These are phyloP conservation scores for Aspergillus asperescens DNA, from an alignment of 495 filamentous ascomycete genomes.

Conservation along the genomic window DNA sequence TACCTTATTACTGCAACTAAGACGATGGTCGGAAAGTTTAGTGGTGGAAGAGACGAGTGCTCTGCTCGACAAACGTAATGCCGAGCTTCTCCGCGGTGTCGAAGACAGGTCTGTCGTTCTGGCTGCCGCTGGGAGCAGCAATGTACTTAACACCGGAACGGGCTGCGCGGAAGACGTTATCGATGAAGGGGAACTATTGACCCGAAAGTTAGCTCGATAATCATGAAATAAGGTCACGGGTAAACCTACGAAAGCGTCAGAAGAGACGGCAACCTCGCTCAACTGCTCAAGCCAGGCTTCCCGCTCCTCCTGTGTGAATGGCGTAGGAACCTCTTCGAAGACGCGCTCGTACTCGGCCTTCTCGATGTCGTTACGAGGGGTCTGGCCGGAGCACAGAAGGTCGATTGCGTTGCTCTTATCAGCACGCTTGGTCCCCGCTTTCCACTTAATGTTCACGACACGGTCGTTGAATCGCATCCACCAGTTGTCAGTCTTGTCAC, in stretches of 20 bases:
- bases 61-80: conserved; percentile 88
- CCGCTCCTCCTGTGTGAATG: conserved; percentile 80
- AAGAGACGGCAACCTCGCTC: conserved; percentile 75
- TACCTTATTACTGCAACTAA: neutral
- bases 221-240: neutral
- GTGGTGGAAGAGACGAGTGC: conserved; percentile 83
- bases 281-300: conserved; percentile 77
- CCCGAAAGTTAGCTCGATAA: conserved; percentile 6
- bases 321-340: conserved; percentile 84
- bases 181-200: conserved; percentile 86
- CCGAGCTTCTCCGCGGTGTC: conserved; percentile 89
- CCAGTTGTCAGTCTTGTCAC: conserved; percentile 99
- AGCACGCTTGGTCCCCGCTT: conserved; percentile 89
- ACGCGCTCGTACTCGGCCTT: conserved; percentile 77
- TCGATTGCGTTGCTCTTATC: conserved; percentile 99
- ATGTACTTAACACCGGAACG: conserved; percentile 92
- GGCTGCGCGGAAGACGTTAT: conserved; percentile 89
- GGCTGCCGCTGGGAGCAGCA: conserved; percentile 86
- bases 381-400: conserved; percentile 79
- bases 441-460: conserved; percentile 84
- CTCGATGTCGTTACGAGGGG: conserved; percentile 74
- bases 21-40: conserved; percentile 31
- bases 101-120: conserved; percentile 85
- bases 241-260: conserved; percentile 83
- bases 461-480: conserved; percentile 96